phyloP scores from a whole-genome alignment of 1,139 yeast genomes.

The Blastobotrys persicus region DNA sequence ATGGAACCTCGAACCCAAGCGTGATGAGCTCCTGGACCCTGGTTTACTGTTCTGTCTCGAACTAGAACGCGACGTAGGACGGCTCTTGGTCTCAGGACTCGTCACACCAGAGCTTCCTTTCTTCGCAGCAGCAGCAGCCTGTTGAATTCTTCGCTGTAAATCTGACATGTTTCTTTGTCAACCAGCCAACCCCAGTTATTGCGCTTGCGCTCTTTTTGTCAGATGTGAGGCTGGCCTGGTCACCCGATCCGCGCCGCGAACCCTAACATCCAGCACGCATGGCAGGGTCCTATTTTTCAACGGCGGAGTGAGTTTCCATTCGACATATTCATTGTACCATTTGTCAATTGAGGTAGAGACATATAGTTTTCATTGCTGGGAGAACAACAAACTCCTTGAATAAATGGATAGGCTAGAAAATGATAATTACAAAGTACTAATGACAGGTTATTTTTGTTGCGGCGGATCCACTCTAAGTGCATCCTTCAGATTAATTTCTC shows the following conservation, averaged over 20 bases:
- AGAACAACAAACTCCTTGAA: background rate
- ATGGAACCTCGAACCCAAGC: conserved; percentile 21
- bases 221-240: background rate
- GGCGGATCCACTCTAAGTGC: conserved; percentile 37
- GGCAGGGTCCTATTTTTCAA: no score
- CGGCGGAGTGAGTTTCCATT: no score
- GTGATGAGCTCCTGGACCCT: conserved; percentile 26
- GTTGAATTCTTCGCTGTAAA: conserved; percentile 24
- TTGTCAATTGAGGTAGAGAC: no score
- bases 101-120: conserved; percentile 9
- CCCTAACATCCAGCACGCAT: background rate
- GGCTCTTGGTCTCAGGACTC: conserved; percentile 19
- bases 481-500: conserved; percentile 64
- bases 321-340: no score
- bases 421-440: no score
- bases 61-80: conserved; percentile 18
- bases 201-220: background rate
- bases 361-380: no score
- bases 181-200: background rate
- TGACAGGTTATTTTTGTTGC: background rate
- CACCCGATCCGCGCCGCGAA: background rate
- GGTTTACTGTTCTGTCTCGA: conserved; percentile 18
- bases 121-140: conserved; percentile 19
- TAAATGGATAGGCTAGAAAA: no score
- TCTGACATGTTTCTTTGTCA: conserved; percentile 18